Conservation (phyloP, 2,329 filamentous ascomycete genomes). For the Cryphonectria radicalis region DNA sequence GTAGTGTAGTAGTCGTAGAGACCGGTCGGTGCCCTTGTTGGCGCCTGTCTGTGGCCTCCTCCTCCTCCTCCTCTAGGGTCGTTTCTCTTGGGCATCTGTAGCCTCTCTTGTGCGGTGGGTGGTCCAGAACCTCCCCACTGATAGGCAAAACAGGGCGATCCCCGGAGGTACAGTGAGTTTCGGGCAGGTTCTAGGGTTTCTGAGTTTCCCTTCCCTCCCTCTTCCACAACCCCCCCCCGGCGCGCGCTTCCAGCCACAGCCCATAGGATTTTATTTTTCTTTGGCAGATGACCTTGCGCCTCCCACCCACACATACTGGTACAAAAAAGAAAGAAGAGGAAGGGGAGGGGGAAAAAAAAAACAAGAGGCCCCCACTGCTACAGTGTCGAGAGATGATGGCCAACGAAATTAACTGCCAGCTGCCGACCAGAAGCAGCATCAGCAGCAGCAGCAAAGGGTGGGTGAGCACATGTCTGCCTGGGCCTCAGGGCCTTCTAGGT, state of each 20-base stretch:
- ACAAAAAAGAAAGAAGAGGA: no score
- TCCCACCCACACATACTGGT: neutral
- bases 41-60: neutral
- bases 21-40: neutral
- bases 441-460: neutral
- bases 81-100: neutral
- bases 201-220: neutral
- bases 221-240: slow-evolving; percentile 10
- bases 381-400: slow-evolving; percentile 18
- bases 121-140: slow-evolving; percentile 6
- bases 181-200: slow-evolving; percentile 24
- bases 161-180: slow-evolving; percentile 17
- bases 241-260: slow-evolving; percentile 22
- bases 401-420: slow-evolving; percentile 16
- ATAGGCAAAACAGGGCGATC: slow-evolving; percentile 11
- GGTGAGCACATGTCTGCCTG: slow-evolving; percentile 26
- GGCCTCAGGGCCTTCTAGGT: slow-evolving; percentile 3
- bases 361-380: slow-evolving; percentile 16
- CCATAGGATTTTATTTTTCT: slow-evolving; percentile 14
- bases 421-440: slow-evolving; percentile 18
- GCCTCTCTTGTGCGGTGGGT: neutral
- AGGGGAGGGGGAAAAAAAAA: neutral
- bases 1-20: neutral
- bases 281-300: slow-evolving; percentile 27
- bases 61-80: neutral